Base-by-base conservation (phyloP, 768 basidiomycete species). In the Leccinum rimulosum region DNA sequence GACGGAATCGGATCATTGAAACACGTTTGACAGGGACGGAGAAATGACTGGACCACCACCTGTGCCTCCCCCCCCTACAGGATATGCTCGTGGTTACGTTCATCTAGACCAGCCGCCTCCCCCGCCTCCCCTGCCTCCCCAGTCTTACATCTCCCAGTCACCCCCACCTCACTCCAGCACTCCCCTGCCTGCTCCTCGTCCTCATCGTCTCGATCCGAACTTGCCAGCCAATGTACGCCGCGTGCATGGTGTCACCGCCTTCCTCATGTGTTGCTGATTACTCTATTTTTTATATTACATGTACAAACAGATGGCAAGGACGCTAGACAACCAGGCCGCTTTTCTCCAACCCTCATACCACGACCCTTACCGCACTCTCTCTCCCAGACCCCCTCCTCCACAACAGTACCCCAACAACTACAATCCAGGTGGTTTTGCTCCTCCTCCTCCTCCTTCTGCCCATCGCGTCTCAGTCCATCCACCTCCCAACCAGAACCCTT, bases 161-260 rank as follows among this genome's bases (percentile, higher is more conserved):
- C 52, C 68, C 63, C 49, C 66, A 8, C 64, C 68, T 15, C 67
- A 64, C 71, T 1, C 84, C 79, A 61, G 83, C 79, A 79, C 62
- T 66, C 83, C 60, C 78, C 87, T 4, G 72, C 89, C 80, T 3
- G 89, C 89, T 0, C 89, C 89, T 5, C 77, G 84, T 11, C 87
- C 89, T 0, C 84, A 87, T 64, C 80, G 83, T 40, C 57, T 86
- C 12, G 83, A 86, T 64, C 84, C 84, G 10, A 78, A 76, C 61
- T 69, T 89, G 1, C 84, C 87, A 19, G 79, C 81, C 33, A 86
- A 87, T 66, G 88, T 87, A 68, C 69, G 82, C 78, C n/a, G 55
- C 63, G 55, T 56, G 65, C 60, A 45, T 53, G 27, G 17, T 61
- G 61, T 61, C 60, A 54, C 6, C 17, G 11, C 59, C 56, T 52